Evolutionary conservation across 2,329 filamentous ascomycete species (phyloP), one percentile per base, ranked within the genome.

Genomic region (Aaosphaeria arxii): DNA sequence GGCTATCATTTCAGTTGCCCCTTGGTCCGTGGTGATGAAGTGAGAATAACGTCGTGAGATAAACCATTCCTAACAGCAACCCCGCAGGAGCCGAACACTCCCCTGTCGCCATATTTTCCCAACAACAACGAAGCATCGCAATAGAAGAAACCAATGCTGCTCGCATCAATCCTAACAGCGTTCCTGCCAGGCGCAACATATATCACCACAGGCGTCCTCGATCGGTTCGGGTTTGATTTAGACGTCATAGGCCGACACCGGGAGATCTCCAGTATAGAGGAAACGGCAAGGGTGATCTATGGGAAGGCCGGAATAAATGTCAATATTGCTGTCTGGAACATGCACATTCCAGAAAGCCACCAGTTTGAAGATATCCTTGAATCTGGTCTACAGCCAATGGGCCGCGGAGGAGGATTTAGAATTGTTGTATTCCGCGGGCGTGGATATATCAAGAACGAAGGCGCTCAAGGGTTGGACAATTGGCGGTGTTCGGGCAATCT

Each of bases 301-400:
- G 39, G 32, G 5, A 24, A 40, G 11, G 35, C 33, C 1, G 43
- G 43, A 9, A 31, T 41, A 1, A 2, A 24, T 5, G 40, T 51
- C 35, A 51, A 48, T 9, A 43, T 49, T 11, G 49, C 43, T 6
- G 30, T 51, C 1, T 51, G 49, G 49, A 49, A 51, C 30, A 51
- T 51, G 49, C 49, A 51, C 24, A 36, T 51, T 33, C 49, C 49
- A 5, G 49, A 49, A 36, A 33, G 17, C 2, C 43, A 48, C 36
- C 30, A 48, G 9, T 51, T 51, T 11, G 30, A 51, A 5, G 29
- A 45, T 7, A 51, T 49, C 11, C n/a, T 51, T 7, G 46, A 24
- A 7, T 41, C 39, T 2, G 24, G 39, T 11, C 39, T 9, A 4
- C 33, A 36, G 33, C 33, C 33, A 36, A 36, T 36, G 33, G 33